A percentile compares a stretch with the other conserved stretches of the same genome.
phyloP scores from a whole-genome alignment of 2,329 filamentous ascomycete genomes.

The Scolecobasidium constrictum region DNA sequence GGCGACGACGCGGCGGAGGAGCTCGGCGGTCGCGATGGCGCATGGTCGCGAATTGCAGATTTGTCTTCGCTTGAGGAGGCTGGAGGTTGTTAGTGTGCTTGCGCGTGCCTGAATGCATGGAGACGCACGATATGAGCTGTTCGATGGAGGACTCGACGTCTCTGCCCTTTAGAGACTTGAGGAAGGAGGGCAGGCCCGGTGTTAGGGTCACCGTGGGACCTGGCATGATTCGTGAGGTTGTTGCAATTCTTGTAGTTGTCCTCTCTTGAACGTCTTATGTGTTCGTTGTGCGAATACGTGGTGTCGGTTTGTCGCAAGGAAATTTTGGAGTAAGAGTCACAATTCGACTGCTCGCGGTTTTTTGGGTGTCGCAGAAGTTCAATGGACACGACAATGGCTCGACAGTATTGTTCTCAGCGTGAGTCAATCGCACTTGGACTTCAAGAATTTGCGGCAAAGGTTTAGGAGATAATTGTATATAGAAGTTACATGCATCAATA shows the following conservation, averaged over 20 bases:
- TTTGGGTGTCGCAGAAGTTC: background rate
- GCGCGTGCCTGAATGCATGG: too few species aligned
- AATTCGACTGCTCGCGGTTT: background rate
- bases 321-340: too few species aligned
- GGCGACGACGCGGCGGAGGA: slow-evolving; percentile 78
- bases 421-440: too few species aligned
- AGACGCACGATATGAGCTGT: slow-evolving; percentile 70
- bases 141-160: slow-evolving; percentile 76
- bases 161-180: slow-evolving; percentile 66
- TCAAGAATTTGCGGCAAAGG: too few species aligned
- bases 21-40: slow-evolving; percentile 80
- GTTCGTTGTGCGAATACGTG: too few species aligned
- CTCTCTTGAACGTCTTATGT: background rate
- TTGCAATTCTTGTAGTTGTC: background rate
- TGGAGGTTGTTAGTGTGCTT: slow-evolving; percentile 24
- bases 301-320: too few species aligned
- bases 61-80: slow-evolving; percentile 81
- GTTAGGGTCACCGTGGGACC: slow-evolving; percentile 46
- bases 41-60: slow-evolving; percentile 81
- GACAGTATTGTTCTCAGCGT: too few species aligned
- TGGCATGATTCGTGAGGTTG: slow-evolving; percentile 39
- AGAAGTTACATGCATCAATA: too few species aligned
- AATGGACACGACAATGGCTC: too few species aligned
- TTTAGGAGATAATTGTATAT: too few species aligned
- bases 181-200: slow-evolving; percentile 66